Percentiles rank a stretch among this genome's conserved stretches.
Evolutionary conservation across 352 stramenopile genomes (phyloP).

Genomic region (Peronospora tabacina): DNA sequence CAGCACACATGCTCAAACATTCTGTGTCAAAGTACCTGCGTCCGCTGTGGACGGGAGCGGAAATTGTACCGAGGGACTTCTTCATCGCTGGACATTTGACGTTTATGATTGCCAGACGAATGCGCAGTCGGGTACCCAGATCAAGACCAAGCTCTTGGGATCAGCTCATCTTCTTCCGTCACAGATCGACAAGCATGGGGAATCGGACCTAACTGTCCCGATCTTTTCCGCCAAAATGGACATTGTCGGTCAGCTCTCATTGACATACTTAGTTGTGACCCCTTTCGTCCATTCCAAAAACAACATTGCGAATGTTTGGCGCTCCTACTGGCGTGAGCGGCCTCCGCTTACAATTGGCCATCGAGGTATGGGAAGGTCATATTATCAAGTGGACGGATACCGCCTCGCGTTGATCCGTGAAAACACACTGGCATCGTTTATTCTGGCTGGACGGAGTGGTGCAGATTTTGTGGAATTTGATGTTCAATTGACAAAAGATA

Average conservation of each 20-base stretch:
- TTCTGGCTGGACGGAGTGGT: slow-evolving; percentile 53
- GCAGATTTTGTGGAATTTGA: slow-evolving; percentile 83
- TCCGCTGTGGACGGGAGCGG: slow-evolving; percentile 17
- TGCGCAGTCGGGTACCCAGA: slow-evolving; percentile 9
- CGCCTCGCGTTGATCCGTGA: slow-evolving; percentile 59
- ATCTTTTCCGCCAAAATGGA: slow-evolving; percentile 28
- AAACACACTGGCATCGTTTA: slow-evolving; percentile 70
- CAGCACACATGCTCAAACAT: slow-evolving; percentile 38
- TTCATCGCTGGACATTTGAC: slow-evolving; percentile 35
- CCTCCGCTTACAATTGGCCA: slow-evolving; percentile 55
- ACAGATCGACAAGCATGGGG: slow-evolving; percentile 44
- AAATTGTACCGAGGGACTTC: slow-evolving; percentile 9
- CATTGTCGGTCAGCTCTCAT: slow-evolving; percentile 40
- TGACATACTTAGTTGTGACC: slow-evolving; percentile 48
- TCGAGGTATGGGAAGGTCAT: slow-evolving; percentile 68
- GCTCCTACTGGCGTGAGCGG: slow-evolving; percentile 58
- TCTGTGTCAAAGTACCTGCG: slow-evolving; percentile 39
- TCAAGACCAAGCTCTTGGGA: slow-evolving; percentile 27
- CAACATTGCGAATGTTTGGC: slow-evolving; percentile 47
- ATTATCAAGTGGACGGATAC: slow-evolving; percentile 54
- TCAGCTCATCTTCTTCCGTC: slow-evolving; percentile 36
- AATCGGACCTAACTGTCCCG: slow-evolving; percentile 46
- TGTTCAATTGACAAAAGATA: slow-evolving; percentile 74
- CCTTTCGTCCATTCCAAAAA: slow-evolving; percentile 53
- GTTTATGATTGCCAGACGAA: slow-evolving; percentile 30